Conservation (phyloP, 371 early-diverging fungal species). For the Quaeritorhiza haematococci region DNA sequence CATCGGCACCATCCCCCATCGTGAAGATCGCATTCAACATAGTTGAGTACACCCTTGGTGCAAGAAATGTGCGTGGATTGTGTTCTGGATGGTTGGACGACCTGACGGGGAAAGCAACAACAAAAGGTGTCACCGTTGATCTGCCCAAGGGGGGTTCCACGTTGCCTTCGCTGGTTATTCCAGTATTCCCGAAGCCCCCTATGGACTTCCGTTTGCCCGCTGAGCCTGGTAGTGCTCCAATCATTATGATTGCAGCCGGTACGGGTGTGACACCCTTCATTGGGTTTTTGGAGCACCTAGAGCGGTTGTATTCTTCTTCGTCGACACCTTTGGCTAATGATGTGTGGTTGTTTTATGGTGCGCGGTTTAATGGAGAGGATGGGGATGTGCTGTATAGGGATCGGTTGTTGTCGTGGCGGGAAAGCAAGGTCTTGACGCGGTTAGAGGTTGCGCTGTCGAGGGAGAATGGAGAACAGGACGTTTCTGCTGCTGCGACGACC, state of each 20-base stretch:
- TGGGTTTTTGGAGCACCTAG: constrained; percentile 67
- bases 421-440: constrained; percentile 21
- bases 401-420: too few relatives aligned
- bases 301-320: neutral
- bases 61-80: constrained; percentile 61
- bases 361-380: constrained; percentile 55
- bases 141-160: neutral
- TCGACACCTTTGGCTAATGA: constrained; percentile 14
- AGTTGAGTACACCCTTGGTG: constrained; percentile 58
- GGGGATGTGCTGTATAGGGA: constrained; percentile 55
- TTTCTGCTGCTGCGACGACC: constrained; percentile 20
- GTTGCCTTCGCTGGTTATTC: constrained; percentile 19
- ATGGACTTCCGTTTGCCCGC: constrained; percentile 58
- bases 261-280: constrained; percentile 89
- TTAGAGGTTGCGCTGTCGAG: constrained; percentile 33
- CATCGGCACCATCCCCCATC: constrained; percentile 36
- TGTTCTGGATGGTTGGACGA: constrained; percentile 78
- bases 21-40: constrained; percentile 81
- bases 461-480: constrained; percentile 23
- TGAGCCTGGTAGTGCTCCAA: constrained; percentile 45
- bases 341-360: constrained; percentile 71
- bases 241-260: constrained; percentile 79
- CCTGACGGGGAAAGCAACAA: constrained; percentile 1
- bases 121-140: neutral
- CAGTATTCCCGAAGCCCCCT: constrained; percentile 53